Percentiles rank a stretch among this genome's conserved stretches.
Conservation (phyloP, 2,329 filamentous ascomycete species). For the Cladorrhinum sp. region DNA sequence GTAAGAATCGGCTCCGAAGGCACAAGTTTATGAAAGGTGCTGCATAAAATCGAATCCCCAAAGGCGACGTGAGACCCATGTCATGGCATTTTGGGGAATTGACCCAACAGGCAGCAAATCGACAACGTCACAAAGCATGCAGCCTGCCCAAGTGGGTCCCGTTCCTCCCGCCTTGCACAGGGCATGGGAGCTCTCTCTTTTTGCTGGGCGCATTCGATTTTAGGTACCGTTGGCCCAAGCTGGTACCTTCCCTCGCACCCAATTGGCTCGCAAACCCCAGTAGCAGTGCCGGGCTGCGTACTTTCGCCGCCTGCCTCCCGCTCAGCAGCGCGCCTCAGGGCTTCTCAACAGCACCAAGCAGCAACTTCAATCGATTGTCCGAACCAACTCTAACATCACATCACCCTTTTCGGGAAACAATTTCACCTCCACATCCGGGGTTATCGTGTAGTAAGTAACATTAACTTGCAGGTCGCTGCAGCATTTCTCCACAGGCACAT, state of each 20-base stretch:
- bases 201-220: neutral
- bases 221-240: slow-evolving; percentile 6
- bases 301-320: neutral
- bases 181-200: slow-evolving; percentile 13
- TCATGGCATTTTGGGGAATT: slow-evolving; percentile 1
- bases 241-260: neutral
- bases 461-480: neutral
- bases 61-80: slow-evolving; percentile 4
- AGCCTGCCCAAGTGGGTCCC: slow-evolving; percentile 20
- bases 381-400: slow-evolving; percentile 15
- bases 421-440: slow-evolving; percentile 1
- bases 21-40: neutral
- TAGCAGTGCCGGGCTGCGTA: slow-evolving; percentile 7
- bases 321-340: neutral
- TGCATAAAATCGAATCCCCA: neutral
- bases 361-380: neutral
- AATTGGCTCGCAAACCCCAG: neutral
- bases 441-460: neutral
- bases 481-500: neutral
- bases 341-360: neutral
- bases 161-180: neutral
- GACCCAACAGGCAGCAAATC: slow-evolving; percentile 30
- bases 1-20: too few species aligned
- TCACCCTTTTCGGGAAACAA: slow-evolving; percentile 7
- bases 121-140: slow-evolving; percentile 31